Conservation (phyloP, 2,329 filamentous ascomycete species). For the Pseudogymnoascus sp. region DNA sequence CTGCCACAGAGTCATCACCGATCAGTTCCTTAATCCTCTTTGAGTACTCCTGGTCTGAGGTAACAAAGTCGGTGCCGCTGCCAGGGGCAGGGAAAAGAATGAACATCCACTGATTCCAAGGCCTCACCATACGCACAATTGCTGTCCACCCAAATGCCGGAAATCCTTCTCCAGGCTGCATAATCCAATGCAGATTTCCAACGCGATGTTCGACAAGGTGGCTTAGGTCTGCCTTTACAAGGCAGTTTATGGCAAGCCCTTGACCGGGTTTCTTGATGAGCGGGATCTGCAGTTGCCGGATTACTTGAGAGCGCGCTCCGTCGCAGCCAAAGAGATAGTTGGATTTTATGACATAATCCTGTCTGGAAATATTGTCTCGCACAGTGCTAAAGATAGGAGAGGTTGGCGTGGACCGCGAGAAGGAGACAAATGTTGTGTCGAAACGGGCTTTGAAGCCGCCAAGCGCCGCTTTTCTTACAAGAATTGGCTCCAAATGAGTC, state of each 20-base stretch:
- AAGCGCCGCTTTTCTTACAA: slow-evolving; percentile 33
- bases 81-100: slow-evolving; percentile 40
- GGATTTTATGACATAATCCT: slow-evolving; percentile 38
- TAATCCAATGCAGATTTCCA: slow-evolving; percentile 53
- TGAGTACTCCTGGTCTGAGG: slow-evolving; percentile 39
- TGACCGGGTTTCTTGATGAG: slow-evolving; percentile 37
- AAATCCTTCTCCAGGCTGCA: slow-evolving; percentile 45
- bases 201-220: slow-evolving; percentile 40
- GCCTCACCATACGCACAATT: slow-evolving; percentile 51
- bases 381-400: slow-evolving; percentile 27
- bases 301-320: slow-evolving; percentile 39
- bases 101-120: slow-evolving; percentile 56
- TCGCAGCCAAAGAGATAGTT: slow-evolving; percentile 54
- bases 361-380: slow-evolving; percentile 30
- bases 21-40: slow-evolving; percentile 41
- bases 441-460: slow-evolving; percentile 36
- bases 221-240: slow-evolving; percentile 41
- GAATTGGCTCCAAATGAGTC: slow-evolving; percentile 40
- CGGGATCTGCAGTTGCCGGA: slow-evolving; percentile 39
- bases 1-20: slow-evolving; percentile 42
- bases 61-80: slow-evolving; percentile 31
- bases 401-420: slow-evolving; percentile 18
- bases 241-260: slow-evolving; percentile 41
- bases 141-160: slow-evolving; percentile 43
- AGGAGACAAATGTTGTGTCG: slow-evolving; percentile 32